Percentiles rank a stretch among this genome's conserved stretches.
These are phyloP conservation scores for Tulasnella sp. DNA, from an alignment of 768 basidiomycete genomes.

Conservation along the genomic window DNA sequence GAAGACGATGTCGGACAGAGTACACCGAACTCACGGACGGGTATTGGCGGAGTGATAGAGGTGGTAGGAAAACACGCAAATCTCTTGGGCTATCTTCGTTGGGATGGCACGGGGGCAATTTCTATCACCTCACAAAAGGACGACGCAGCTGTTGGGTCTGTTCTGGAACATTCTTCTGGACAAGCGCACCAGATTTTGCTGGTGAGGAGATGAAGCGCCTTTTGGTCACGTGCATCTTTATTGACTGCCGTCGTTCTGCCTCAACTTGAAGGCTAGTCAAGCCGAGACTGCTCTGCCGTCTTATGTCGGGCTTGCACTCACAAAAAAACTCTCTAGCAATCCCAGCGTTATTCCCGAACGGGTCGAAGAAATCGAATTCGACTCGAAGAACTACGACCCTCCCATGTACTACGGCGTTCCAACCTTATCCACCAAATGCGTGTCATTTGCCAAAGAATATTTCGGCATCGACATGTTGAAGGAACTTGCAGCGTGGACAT, in stretches of 20 bases:
- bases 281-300: background rate
- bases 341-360: background rate
- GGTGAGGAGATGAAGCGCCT: background rate
- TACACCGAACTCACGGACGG: too few species aligned
- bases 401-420: slow-evolving; percentile 1
- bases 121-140: background rate
- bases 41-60: background rate
- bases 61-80: background rate
- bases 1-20: too few species aligned
- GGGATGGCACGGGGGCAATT: background rate
- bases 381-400: background rate
- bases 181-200: background rate
- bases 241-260: background rate
- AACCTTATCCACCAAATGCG: background rate
- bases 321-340: background rate
- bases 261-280: background rate
- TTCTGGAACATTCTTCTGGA: background rate
- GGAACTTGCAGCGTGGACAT: background rate
- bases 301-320: background rate
- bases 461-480: background rate
- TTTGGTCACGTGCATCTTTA: background rate
- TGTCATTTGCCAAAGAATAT: background rate
- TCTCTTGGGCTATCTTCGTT: background rate
- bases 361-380: background rate
- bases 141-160: background rate